Base-by-base conservation (phyloP, 305 asterid genomes). In the Andrographis paniculata region DNA sequence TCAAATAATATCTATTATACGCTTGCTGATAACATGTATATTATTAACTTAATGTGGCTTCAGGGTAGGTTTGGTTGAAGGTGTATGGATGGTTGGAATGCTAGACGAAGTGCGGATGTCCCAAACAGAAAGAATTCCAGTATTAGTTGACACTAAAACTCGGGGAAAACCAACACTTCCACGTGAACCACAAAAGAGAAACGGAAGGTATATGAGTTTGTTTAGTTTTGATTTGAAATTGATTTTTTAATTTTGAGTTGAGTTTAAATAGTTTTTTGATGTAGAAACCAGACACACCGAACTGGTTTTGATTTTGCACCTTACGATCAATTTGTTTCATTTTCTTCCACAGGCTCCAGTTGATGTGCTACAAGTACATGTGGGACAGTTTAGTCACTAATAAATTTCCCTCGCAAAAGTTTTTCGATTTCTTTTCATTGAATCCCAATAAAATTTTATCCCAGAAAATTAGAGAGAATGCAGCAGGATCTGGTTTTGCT, bases 301-400 rank as follows among this genome's bases (percentile, higher is more conserved):
- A n/a, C n/a, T n/a, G n/a, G n/a, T n/a, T n/a, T n/a, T n/a, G n/a
- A n/a, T n/a, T n/a, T n/a, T n/a, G n/a, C n/a, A n/a, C n/a, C n/a
- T n/a, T n/a, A n/a, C n/a, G n/a, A n/a, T n/a, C n/a, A n/a, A n/a
- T n/a, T n/a, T n/a, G n/a, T n/a, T 30, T 14, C 11, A 4, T 14
- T 19, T 17, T 57, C 39, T 61, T 35, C 55, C 54, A 70, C 86
- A 87, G 97, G 93, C 81, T 84, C 54, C 97, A 88, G 46, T 51
- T 88, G 22, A 88, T 88, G 97, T 79, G 92, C 82, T 88, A 88
- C 74, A 88, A 84, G 74, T 67, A 69, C 55, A 70, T 84, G 59
- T 88, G 97, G 97, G 97, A 88, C 71, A 72, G 67, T 51, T 72
- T 84, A 61, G 79, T 74, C 28, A 72, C 80, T 9, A 76, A 62